Evolutionary conservation across 306 rosid species (phyloP).

Genomic region (Vachellia collinsii): DNA sequence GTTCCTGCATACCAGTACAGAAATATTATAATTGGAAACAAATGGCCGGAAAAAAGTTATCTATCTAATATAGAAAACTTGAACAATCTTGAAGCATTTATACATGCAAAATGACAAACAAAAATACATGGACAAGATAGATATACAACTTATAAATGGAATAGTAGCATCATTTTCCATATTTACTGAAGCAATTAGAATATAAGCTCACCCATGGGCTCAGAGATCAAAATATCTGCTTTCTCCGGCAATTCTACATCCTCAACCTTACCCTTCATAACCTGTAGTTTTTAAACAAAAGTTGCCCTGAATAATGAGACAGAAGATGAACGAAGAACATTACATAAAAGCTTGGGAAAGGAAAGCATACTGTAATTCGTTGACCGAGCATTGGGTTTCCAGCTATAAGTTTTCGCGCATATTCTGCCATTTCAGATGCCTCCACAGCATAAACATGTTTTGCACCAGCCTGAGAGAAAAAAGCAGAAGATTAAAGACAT

Average conservation of each 20-base stretch:
- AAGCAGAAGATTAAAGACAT: constrained; percentile 9
- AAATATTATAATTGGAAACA: constrained; percentile 16
- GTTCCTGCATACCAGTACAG: constrained; percentile 60
- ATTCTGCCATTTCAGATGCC: constrained; percentile 99
- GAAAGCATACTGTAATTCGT: constrained; percentile 79
- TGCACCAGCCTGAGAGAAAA: constrained; percentile 83
- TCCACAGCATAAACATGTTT: constrained; percentile 99
- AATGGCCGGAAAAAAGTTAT: background rate
- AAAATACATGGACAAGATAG: constrained; percentile 14
- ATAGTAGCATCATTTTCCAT: constrained; percentile 21
- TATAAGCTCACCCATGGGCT: constrained; percentile 88
- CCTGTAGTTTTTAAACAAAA: constrained; percentile 49
- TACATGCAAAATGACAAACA: constrained; percentile 8
- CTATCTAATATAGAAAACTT: background rate
- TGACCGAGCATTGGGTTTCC: constrained; percentile 81
- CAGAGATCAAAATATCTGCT: constrained; percentile 94
- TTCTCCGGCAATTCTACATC: constrained; percentile 91
- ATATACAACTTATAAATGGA: constrained; percentile 16
- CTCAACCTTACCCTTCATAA: constrained; percentile 90
- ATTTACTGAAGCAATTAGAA: constrained; percentile 17
- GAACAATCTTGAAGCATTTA: constrained; percentile 6
- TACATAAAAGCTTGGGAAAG: background rate
- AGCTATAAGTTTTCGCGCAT: constrained; percentile 79
- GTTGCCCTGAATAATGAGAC: constrained; percentile 27
- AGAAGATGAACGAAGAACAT: background rate